Evolutionary conservation across 1,139 yeast genomes (phyloP), one percentile per base, ranked within the genome.

Genomic region (Scheffersomyces illinoinensis): DNA sequence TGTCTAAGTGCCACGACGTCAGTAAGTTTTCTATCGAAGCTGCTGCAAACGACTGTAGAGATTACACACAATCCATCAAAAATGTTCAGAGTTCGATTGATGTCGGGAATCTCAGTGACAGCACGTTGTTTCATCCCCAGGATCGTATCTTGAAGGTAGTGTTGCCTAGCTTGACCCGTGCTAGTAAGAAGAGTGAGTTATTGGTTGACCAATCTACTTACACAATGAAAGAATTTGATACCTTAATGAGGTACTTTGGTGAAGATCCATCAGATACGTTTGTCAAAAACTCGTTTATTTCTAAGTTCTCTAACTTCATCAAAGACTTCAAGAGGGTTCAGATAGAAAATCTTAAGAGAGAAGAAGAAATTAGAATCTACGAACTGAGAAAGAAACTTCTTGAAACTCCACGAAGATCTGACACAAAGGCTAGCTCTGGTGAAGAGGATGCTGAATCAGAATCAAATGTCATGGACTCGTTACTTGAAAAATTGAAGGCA

Each of bases 241-340:
- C 83, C 56, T 73, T 89, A 64, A 88, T 90, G 93, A 83, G 84
- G 66, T 85, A 82, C 65, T 90, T 89, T 68, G 95, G 95, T 39
- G 96, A 90, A 74, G 95, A 89, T 72, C 85, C 91, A 1, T 76
- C 78, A 33, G 96, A 90, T 71, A 74, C 84, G 19, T 85, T 93
- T 63, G 85, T 89, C 1, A 84, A 87, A 59, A 84, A 85, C 61
- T 76, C 87, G 1, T 93, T 95, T 70, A 88, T 95, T 68, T 77
- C 84, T 60, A 89, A 89, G 69, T 90, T 95, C 70, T 77, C 92
- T 4, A 83, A 85, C 59, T 95, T 95, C 72, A 82, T 90, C 18
- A 78, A 78, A 53, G 93, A 91, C 66, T 95, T 89, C 76, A 89
- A 86, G 70, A 85, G 86, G 65, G 96, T 90, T 5, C 90, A 91